Percentiles rank a stretch among this genome's conserved stretches.
Conservation (phyloP, 495 filamentous ascomycete genomes). For the Lophium mytilinum region DNA sequence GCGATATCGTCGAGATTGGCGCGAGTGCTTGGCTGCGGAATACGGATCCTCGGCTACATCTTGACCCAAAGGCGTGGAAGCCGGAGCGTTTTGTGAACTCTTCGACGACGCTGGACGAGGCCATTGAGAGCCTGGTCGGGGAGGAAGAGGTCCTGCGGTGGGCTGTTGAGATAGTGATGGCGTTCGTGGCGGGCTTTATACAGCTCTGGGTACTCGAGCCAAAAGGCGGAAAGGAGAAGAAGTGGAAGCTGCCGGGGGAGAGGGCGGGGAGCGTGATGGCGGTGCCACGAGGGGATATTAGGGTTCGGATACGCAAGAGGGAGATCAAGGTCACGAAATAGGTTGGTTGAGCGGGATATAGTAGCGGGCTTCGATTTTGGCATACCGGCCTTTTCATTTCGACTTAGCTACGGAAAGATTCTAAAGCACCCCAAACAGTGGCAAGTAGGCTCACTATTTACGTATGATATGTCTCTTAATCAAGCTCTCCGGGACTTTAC, state of each 20-base stretch:
- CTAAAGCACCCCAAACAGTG: too few relatives aligned
- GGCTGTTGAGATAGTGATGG: constrained; percentile 10
- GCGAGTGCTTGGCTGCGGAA: constrained; percentile 40
- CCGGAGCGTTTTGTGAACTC: constrained; percentile 43
- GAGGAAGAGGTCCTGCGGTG: too few relatives aligned
- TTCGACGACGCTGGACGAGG: background rate
- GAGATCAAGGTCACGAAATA: background rate
- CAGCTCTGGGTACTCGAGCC: constrained; percentile 37
- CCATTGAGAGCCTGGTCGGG: too few relatives aligned
- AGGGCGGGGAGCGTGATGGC: constrained; percentile 19
- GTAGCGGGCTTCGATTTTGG: too few relatives aligned
- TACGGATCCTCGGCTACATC: constrained; percentile 42
- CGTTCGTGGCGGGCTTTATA: constrained; percentile 34
- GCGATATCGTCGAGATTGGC: constrained; percentile 42
- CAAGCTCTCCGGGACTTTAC: too few relatives aligned
- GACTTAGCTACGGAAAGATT: too few relatives aligned
- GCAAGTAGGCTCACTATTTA: too few relatives aligned
- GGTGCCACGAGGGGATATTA: constrained; percentile 17
- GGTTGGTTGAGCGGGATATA: too few relatives aligned
- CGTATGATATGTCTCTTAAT: too few relatives aligned
- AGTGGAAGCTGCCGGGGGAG: constrained; percentile 30
- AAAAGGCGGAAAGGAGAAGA: constrained; percentile 7
- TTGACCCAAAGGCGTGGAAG: constrained; percentile 44
- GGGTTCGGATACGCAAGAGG: constrained; percentile 26
- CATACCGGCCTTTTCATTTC: too few relatives aligned